Evolutionary conservation across 1,139 yeast genomes (phyloP).

Genomic region (Taphrina communis): DNA sequence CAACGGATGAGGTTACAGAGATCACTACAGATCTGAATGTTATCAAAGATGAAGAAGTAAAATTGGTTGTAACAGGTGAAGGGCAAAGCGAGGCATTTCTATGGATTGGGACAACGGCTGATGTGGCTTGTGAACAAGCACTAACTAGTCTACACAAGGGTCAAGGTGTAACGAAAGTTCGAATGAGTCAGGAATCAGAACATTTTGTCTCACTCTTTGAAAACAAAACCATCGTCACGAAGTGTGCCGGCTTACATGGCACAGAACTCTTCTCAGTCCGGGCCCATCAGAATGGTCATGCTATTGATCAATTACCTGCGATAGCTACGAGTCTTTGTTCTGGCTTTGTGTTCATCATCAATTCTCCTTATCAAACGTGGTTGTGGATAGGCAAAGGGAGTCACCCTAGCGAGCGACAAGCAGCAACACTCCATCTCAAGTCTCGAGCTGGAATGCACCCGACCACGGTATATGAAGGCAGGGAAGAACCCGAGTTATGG

Average conservation of each 20-base stretch:
- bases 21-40: background rate
- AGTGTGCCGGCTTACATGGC: background rate
- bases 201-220: conserved; percentile 3
- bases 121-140: background rate
- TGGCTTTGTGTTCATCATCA: conserved; percentile 21
- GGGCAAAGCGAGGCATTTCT: background rate
- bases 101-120: conserved; percentile 6
- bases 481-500: conserved; percentile 19
- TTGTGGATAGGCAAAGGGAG: conserved; percentile 33
- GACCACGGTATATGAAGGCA: conserved; percentile 16
- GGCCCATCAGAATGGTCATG: background rate
- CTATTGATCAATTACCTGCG: conserved; percentile 16
- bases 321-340: conserved; percentile 23
- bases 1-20: background rate
- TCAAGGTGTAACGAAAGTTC: background rate
- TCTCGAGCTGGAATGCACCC: background rate
- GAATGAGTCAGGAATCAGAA: conserved; percentile 8
- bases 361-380: background rate
- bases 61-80: background rate
- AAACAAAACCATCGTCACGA: background rate
- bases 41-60: conserved; percentile 3
- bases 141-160: background rate
- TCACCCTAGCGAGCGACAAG: conserved; percentile 20
- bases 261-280: conserved; percentile 20
- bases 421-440: conserved; percentile 5